phyloP scores from a whole-genome alignment of 139 green algal genomes.

The Volvox reticuliferus region DNA sequence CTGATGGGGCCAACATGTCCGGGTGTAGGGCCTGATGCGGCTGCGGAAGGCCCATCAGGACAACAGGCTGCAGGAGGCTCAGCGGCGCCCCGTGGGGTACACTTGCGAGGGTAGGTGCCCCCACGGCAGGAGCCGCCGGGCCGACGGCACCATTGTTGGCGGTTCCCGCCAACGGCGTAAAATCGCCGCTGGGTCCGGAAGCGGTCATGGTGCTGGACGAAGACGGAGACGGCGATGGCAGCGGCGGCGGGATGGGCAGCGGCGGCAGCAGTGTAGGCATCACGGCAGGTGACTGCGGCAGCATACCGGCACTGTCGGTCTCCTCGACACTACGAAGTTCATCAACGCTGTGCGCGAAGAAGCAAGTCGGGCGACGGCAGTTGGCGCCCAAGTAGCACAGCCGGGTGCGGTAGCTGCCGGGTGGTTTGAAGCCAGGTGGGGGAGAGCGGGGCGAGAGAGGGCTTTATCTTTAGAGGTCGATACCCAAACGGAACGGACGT shows the following conservation, averaged over 20 bases:
- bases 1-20: background rate
- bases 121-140: background rate
- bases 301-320: background rate
- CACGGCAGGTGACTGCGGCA: background rate
- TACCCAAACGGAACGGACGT: too few species aligned
- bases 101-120: background rate
- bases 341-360: constrained; percentile 90
- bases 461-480: too few species aligned
- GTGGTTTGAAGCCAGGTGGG: background rate
- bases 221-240: background rate
- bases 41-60: constrained; percentile 13
- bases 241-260: constrained; percentile 13
- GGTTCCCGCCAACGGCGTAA: background rate
- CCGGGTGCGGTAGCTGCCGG: constrained; percentile 74
- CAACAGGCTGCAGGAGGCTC: constrained; percentile 13
- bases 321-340: constrained; percentile 77
- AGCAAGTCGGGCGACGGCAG: constrained; percentile 91
- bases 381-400: constrained; percentile 89
- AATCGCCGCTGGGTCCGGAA: background rate
- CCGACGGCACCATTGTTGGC: background rate
- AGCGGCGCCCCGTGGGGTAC: background rate
- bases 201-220: background rate
- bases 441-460: too few species aligned
- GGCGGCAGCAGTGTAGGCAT: background rate
- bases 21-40: background rate